Conservation (phyloP, 257 asterid genomes). For the Nicotiana obtusifolia region DNA sequence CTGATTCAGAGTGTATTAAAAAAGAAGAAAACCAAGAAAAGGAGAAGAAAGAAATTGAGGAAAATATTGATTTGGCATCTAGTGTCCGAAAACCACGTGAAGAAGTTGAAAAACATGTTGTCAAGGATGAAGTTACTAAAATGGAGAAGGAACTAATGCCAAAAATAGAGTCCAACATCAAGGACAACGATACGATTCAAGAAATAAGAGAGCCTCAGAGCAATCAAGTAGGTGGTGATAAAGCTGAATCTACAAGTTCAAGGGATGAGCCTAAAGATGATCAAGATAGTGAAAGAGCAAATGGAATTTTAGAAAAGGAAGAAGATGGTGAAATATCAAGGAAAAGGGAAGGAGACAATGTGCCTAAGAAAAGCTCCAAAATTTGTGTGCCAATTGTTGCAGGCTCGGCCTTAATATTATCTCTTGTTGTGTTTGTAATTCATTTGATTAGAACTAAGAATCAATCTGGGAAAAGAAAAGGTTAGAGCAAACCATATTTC, state of each 20-base stretch:
- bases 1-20: not conserved
- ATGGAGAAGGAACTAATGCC: not conserved
- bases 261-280: slow-evolving; percentile 6
- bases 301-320: slow-evolving; percentile 11
- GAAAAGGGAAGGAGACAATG: slow-evolving; percentile 13
- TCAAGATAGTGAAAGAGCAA: slow-evolving; percentile 12
- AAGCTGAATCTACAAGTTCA: not conserved
- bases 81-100: not conserved
- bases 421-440: slow-evolving; percentile 65
- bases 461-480: slow-evolving; percentile 34
- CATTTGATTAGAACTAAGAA: slow-evolving; percentile 44
- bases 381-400: slow-evolving; percentile 58
- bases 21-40: slow-evolving; percentile 1
- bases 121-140: not conserved
- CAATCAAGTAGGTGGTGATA: not conserved
- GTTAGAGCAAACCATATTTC: slow-evolving; percentile 14
- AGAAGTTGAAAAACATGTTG: slow-evolving; percentile 6
- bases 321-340: slow-evolving; percentile 17
- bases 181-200: not conserved
- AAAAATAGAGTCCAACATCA: not conserved
- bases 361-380: slow-evolving; percentile 22
- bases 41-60: not conserved
- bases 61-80: not conserved
- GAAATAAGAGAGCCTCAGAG: slow-evolving; percentile 3
- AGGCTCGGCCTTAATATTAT: slow-evolving; percentile 68